Evolutionary conservation across 2,329 filamentous ascomycete species (phyloP).

Genomic region (Hypoxylon sp.): DNA sequence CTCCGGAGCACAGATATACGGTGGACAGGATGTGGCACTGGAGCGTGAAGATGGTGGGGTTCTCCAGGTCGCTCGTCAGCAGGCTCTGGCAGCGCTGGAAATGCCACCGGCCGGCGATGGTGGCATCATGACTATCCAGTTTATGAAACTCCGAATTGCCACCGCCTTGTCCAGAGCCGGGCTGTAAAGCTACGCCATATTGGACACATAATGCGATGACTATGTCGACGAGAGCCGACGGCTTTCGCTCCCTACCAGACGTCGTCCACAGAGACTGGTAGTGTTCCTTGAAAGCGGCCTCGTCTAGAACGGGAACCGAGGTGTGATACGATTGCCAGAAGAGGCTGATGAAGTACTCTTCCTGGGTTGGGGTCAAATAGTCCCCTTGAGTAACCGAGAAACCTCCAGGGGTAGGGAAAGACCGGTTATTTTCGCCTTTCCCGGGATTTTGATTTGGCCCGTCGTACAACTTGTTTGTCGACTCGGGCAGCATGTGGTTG

Average conservation of each 20-base stretch:
- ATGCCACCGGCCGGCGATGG: constrained; percentile 28
- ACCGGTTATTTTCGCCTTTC: constrained; percentile 8
- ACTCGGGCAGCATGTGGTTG: constrained; percentile 32
- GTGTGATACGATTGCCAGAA: constrained; percentile 61
- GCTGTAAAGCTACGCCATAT: constrained; percentile 49
- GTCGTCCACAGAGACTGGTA: constrained; percentile 56
- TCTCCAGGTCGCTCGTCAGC: constrained; percentile 31
- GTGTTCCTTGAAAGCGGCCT: constrained; percentile 56
- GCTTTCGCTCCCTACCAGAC: constrained; percentile 48
- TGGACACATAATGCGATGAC: constrained; percentile 64
- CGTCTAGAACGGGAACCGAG: constrained; percentile 57
- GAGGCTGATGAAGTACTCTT: constrained; percentile 57
- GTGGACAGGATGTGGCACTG: constrained; percentile 35
- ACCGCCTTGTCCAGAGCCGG: not conserved
- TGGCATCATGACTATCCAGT: constrained; percentile 16
- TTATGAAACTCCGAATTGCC: constrained; percentile 1
- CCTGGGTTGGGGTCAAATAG: constrained; percentile 30
- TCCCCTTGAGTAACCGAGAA: not conserved
- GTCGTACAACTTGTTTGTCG: constrained; percentile 28
- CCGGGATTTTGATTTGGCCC: constrained; percentile 14
- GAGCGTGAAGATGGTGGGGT: constrained; percentile 29
- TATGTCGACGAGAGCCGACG: constrained; percentile 63
- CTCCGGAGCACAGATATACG: constrained; percentile 29
- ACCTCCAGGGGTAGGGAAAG: not conserved
- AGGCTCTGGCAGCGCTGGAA: constrained; percentile 37